Conservation (phyloP, 768 basidiomycete species). For the Artomyces pyxidatus region DNA sequence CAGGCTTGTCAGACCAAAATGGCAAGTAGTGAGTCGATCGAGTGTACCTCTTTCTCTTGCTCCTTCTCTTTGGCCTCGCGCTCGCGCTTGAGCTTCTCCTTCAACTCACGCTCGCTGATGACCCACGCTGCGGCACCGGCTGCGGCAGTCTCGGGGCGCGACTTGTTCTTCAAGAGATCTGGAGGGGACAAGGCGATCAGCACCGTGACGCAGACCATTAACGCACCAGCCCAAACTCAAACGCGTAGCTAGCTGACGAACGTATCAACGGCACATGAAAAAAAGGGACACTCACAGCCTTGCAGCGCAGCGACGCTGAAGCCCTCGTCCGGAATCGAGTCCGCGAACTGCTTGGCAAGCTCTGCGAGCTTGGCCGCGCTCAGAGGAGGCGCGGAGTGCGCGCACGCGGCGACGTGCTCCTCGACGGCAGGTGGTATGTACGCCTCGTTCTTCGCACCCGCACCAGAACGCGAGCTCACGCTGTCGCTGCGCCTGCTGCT, state of each 20-base stretch:
- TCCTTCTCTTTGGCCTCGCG: constrained; percentile 62
- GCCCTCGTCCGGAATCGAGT: constrained; percentile 75
- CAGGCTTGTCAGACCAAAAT: not conserved
- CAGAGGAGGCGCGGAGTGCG: constrained; percentile 59
- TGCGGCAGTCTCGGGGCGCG: constrained; percentile 70
- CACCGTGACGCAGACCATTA: constrained; percentile 17
- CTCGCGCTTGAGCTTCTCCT: constrained; percentile 64
- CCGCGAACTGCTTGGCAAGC: constrained; percentile 76
- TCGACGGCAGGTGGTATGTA: constrained; percentile 58
- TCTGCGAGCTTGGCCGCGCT: constrained; percentile 52
- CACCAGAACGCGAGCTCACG: constrained; percentile 9
- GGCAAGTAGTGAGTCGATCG: constrained; percentile 5
- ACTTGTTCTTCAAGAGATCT: constrained; percentile 83
- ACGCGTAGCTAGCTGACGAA: constrained; percentile 15
- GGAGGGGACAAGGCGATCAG: constrained; percentile 10
- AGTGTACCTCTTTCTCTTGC: constrained; percentile 54
- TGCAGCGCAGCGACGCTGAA: constrained; percentile 88
- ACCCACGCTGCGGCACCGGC: constrained; percentile 66
- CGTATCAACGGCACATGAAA: constrained; percentile 12
- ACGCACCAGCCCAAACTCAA: constrained; percentile 13
- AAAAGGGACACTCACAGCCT: constrained; percentile 58
- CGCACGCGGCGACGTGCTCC: constrained; percentile 47
- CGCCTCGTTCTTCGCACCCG: constrained; percentile 27
- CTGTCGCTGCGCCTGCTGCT: constrained; percentile 13
- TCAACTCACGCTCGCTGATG: constrained; percentile 62